These are phyloP conservation scores for Pseudogymnoascus sp. DNA, from an alignment of 2,329 filamentous ascomycete species.

Conservation along the genomic window DNA sequence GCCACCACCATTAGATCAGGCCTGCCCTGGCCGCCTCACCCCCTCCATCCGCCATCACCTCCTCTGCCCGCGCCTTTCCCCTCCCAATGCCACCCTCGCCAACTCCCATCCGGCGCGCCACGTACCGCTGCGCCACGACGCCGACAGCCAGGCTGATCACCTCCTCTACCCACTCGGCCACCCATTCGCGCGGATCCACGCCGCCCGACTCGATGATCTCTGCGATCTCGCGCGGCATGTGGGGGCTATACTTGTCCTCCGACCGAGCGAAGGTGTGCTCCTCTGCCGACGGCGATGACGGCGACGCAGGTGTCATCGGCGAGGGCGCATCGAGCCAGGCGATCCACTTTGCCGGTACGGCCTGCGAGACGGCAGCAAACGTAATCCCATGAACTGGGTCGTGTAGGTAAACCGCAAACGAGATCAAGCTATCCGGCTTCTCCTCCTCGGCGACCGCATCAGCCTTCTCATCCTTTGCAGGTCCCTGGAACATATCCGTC, in stretches of 20 bases:
- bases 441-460: constrained; percentile 44
- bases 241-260: constrained; percentile 35
- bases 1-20: background rate
- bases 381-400: constrained; percentile 89
- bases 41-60: constrained; percentile 48
- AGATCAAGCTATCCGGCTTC: constrained; percentile 53
- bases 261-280: constrained; percentile 35
- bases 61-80: constrained; percentile 54
- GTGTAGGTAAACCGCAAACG: constrained; percentile 71
- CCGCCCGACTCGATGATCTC: constrained; percentile 70
- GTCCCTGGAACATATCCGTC: constrained; percentile 59
- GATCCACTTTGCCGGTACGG: constrained; percentile 77
- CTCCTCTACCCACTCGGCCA: constrained; percentile 96
- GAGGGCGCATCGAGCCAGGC: constrained; percentile 78
- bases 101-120: constrained; percentile 91
- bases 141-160: constrained; percentile 70
- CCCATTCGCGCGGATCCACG: constrained; percentile 93
- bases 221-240: constrained; percentile 75
- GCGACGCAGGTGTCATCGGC: constrained; percentile 44
- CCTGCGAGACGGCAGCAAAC: constrained; percentile 76
- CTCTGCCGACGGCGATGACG: constrained; percentile 23
- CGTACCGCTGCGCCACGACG: constrained; percentile 87
- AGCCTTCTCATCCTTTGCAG: constrained; percentile 49
- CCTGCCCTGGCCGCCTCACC: constrained; percentile 56
- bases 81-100: constrained; percentile 65